Evolutionary conservation across 306 rosid species (phyloP).

Genomic region (Vigna mungo): DNA sequence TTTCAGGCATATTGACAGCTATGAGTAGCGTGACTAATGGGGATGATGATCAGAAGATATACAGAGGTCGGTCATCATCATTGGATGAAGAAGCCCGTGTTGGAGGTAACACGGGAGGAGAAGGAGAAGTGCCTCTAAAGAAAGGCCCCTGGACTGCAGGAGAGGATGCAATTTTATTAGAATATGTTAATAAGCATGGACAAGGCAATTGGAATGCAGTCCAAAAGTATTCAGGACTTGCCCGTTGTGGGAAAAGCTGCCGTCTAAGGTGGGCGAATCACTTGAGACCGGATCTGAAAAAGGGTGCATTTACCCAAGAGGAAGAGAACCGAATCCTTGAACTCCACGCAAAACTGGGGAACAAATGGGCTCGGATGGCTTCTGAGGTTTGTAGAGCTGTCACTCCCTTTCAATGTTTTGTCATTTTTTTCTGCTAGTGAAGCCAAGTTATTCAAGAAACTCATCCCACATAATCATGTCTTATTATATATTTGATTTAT

Average conservation of each 20-base stretch:
- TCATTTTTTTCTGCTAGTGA: slow-evolving; percentile 13
- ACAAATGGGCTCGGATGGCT: slow-evolving; percentile 95
- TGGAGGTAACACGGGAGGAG: slow-evolving; percentile 52
- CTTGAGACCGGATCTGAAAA: slow-evolving; percentile 79
- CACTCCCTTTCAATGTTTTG: slow-evolving; percentile 25
- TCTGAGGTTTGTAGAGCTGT: slow-evolving; percentile 51
- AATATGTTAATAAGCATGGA: slow-evolving; percentile 76
- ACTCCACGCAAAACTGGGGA: slow-evolving; percentile 74
- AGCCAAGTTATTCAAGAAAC: slow-evolving; percentile 28
- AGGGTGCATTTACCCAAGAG: slow-evolving; percentile 70
- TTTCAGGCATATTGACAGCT: slow-evolving; percentile 42
- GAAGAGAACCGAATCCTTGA: slow-evolving; percentile 70
- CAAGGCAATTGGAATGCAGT: slow-evolving; percentile 92
- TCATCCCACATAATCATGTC: slow-evolving; percentile 6
- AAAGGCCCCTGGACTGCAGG: slow-evolving; percentile 89
- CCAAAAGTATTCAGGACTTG: slow-evolving; percentile 75
- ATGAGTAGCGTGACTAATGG: slow-evolving; percentile 54
- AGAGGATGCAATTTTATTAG: slow-evolving; percentile 82
- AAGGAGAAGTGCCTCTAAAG: slow-evolving; percentile 55
- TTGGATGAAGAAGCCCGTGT: slow-evolving; percentile 49
- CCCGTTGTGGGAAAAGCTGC: slow-evolving; percentile 90
- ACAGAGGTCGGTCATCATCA: slow-evolving; percentile 47
- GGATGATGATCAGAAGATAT: slow-evolving; percentile 49
- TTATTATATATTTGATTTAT: slow-evolving; percentile 9
- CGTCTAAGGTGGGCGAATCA: slow-evolving; percentile 92